phyloP scores from a whole-genome alignment of 169 alveolate genomes.

The Fabrea salina region DNA sequence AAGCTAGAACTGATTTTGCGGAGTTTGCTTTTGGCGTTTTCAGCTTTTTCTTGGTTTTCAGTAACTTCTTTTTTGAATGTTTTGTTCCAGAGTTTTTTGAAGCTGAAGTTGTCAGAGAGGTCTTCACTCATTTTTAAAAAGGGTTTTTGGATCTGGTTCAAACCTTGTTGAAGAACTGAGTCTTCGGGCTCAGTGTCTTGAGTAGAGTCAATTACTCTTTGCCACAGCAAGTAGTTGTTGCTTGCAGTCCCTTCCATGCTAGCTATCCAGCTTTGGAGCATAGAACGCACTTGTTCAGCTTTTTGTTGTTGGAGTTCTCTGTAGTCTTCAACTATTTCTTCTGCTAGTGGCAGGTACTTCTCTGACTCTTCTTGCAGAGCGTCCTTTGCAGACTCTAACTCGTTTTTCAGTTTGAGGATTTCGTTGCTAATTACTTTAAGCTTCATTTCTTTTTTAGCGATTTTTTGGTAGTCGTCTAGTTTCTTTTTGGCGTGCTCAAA shows the following conservation, averaged over 20 bases:
- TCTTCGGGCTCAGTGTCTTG: not conserved
- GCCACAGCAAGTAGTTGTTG: not conserved
- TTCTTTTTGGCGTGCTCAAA: not conserved
- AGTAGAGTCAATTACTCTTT: not conserved
- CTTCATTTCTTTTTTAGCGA: conserved; percentile 32
- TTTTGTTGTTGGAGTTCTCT: not conserved
- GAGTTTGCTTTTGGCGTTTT: not conserved
- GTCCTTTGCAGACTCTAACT: not conserved
- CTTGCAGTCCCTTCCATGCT: not conserved
- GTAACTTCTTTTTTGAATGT: not conserved
- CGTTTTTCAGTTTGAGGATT: not conserved
- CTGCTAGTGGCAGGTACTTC: not conserved
- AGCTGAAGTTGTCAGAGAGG: not conserved
- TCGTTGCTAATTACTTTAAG: not conserved
- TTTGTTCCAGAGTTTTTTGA: not conserved
- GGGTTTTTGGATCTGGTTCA: no score
- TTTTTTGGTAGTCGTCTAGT: not conserved
- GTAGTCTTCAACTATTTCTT: not conserved
- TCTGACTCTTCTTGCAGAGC: not conserved
- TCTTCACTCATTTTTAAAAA: not conserved
- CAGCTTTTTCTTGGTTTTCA: not conserved
- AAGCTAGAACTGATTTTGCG: not conserved
- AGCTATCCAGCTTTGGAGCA: not conserved
- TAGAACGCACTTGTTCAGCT: not conserved
- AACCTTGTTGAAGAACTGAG: no score